Evolutionary conservation across 306 rosid genomes (phyloP).

Genomic region (Betula pendula): DNA sequence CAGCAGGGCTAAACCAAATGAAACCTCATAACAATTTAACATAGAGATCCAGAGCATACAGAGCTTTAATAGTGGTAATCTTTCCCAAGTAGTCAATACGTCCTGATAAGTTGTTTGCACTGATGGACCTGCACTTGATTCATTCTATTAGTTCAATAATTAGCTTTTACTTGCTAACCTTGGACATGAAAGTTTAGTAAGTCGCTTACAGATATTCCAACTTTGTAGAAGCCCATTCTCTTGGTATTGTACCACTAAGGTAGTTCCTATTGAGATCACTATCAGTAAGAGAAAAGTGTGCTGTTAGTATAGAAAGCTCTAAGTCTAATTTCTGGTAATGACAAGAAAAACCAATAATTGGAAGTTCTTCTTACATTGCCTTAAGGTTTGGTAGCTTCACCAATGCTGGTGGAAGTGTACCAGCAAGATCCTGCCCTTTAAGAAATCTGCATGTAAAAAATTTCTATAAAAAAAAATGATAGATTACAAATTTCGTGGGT

Average conservation of each 20-base stretch:
- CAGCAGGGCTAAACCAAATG: neutral
- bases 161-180: neutral
- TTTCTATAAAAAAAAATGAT: neutral
- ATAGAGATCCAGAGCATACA: constrained; percentile 17
- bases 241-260: constrained; percentile 37
- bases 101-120: constrained; percentile 32
- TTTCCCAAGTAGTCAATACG: constrained; percentile 28
- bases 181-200: neutral
- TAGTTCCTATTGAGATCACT: constrained; percentile 31
- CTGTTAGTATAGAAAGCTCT: neutral
- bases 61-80: constrained; percentile 10
- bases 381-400: constrained; percentile 34
- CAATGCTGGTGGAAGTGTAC: constrained; percentile 32
- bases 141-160: neutral
- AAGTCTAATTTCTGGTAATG: neutral
- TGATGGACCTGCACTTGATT: constrained; percentile 12
- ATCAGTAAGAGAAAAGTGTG: neutral
- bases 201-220: constrained; percentile 32
- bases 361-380: constrained; percentile 26
- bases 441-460: neutral
- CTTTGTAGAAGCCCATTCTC: constrained; percentile 33
- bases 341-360: neutral
- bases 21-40: neutral
- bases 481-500: neutral
- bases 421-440: constrained; percentile 34